Conservation (phyloP, 2,329 filamentous ascomycete species). For the Triangularia verruculosa region DNA sequence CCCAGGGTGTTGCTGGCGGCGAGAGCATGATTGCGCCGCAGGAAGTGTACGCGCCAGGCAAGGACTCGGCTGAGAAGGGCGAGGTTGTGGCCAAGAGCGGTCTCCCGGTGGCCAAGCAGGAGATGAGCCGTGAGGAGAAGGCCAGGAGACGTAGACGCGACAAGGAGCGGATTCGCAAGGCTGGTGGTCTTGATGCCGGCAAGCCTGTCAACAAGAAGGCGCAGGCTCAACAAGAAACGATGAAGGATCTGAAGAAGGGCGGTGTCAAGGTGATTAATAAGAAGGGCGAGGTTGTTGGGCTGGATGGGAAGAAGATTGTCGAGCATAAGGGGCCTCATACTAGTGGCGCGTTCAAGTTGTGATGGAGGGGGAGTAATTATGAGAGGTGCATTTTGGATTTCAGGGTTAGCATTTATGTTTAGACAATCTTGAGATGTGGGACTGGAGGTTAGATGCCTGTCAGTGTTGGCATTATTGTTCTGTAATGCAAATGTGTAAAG, state of each 20-base stretch:
- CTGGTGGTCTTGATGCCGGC: slow-evolving; percentile 35
- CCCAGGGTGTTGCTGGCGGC: slow-evolving; percentile 66
- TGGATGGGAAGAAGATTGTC: slow-evolving; percentile 75
- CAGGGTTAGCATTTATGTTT: not conserved
- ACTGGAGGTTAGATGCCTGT: not conserved
- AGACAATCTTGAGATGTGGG: not conserved
- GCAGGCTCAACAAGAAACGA: slow-evolving; percentile 49
- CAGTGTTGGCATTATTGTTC: not conserved
- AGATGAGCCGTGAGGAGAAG: slow-evolving; percentile 88
- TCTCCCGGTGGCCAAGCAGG: slow-evolving; percentile 73
- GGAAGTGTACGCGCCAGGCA: slow-evolving; percentile 84
- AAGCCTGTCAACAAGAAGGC: slow-evolving; percentile 58
- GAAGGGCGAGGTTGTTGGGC: slow-evolving; percentile 79
- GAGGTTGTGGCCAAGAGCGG: slow-evolving; percentile 79
- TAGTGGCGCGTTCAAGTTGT: slow-evolving; percentile 63
- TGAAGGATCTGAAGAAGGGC: slow-evolving; percentile 56
- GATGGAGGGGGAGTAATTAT: slow-evolving; percentile 1
- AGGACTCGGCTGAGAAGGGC: slow-evolving; percentile 58
- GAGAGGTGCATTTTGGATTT: not conserved
- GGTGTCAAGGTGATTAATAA: slow-evolving; percentile 90
- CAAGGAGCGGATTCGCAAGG: slow-evolving; percentile 80
- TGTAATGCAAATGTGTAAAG: not conserved
- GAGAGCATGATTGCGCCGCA: slow-evolving; percentile 84
- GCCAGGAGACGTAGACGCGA: slow-evolving; percentile 70
- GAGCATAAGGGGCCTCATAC: slow-evolving; percentile 45